Evolutionary conservation across 148 eudicot genomes (phyloP).

Genomic region (Polygonum maritimum): DNA sequence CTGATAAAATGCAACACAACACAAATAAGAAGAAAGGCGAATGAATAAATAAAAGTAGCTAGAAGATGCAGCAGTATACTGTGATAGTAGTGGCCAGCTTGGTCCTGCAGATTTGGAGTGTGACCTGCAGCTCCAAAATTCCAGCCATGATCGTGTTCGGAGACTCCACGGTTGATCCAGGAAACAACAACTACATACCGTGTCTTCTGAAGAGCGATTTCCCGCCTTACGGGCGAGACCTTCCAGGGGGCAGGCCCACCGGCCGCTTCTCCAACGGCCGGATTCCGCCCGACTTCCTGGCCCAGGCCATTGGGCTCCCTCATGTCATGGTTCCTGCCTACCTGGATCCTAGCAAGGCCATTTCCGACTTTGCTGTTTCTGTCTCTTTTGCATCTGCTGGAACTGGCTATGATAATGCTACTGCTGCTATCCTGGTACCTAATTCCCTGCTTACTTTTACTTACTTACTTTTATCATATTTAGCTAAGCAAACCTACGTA

Average conservation of each 20-base stretch:
- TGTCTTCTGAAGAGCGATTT: conserved; percentile 40
- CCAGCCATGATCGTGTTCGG: conserved; percentile 52
- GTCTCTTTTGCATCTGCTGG: conserved; percentile 65
- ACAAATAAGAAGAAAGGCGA: no score
- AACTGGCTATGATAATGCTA: conserved; percentile 45
- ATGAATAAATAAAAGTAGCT: background rate
- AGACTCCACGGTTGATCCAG: conserved; percentile 79
- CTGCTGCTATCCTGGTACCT: conserved; percentile 20
- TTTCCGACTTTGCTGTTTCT: conserved; percentile 33
- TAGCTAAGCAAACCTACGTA: no score
- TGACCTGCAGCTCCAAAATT: background rate
- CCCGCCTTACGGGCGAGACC: conserved; percentile 49
- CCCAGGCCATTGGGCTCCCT: conserved; percentile 31
- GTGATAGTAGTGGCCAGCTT: background rate
- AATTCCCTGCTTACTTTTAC: background rate
- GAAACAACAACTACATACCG: conserved; percentile 44
- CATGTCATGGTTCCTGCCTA: conserved; percentile 36
- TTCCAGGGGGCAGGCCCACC: conserved; percentile 27
- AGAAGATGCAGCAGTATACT: background rate
- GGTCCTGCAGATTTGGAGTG: background rate
- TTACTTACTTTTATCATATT: no score
- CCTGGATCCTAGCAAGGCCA: conserved; percentile 34
- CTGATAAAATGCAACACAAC: no score
- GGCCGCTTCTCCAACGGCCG: conserved; percentile 56
- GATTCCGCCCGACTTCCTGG: conserved; percentile 42